A percentile compares a stretch with the other conserved stretches of the same genome.
Conservation (phyloP, 805 yeast species). For the Sungouiozyma intestinalis region DNA sequence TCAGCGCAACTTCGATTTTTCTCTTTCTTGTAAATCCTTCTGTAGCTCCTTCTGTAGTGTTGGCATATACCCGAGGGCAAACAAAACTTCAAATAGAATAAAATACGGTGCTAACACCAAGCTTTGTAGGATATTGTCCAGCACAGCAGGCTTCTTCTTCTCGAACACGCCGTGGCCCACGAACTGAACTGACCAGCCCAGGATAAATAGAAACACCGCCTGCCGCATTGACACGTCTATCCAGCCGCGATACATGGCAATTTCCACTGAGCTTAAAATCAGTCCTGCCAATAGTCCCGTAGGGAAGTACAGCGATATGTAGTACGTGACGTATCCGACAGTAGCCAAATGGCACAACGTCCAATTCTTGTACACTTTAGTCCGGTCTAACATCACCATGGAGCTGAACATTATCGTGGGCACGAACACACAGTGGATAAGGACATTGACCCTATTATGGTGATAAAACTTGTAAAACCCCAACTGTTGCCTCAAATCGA, state of each 20-base stretch:
- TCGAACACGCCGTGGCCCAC: slow-evolving; percentile 82
- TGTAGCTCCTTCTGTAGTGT: slow-evolving; percentile 19
- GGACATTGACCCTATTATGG: slow-evolving; percentile 47
- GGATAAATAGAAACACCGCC: slow-evolving; percentile 32
- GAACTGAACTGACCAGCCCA: slow-evolving; percentile 76
- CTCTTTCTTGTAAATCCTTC: slow-evolving; percentile 1
- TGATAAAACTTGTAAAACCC: slow-evolving; percentile 52
- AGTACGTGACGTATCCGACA: slow-evolving; percentile 44
- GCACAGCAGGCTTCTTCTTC: slow-evolving; percentile 71
- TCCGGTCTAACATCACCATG: slow-evolving; percentile 11
- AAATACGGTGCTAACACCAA: slow-evolving; percentile 86
- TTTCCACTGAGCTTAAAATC: slow-evolving; percentile 28
- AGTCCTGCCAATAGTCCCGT: slow-evolving; percentile 39
- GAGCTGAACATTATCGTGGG: slow-evolving; percentile 62
- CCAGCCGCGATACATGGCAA: slow-evolving; percentile 14
- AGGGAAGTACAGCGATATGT: slow-evolving; percentile 43
- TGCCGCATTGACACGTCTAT: slow-evolving; percentile 6
- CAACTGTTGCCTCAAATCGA: slow-evolving; percentile 33
- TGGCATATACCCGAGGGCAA: slow-evolving; percentile 50
- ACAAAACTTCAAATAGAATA: slow-evolving; percentile 68
- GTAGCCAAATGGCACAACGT: slow-evolving; percentile 42
- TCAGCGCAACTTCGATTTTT: too few species aligned
- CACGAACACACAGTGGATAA: slow-evolving; percentile 68
- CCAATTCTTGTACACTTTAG: slow-evolving; percentile 12
- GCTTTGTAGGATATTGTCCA: slow-evolving; percentile 77